These are phyloP conservation scores for Copromyces sp. DNA, from an alignment of 495 filamentous ascomycete genomes.

Conservation along the genomic window DNA sequence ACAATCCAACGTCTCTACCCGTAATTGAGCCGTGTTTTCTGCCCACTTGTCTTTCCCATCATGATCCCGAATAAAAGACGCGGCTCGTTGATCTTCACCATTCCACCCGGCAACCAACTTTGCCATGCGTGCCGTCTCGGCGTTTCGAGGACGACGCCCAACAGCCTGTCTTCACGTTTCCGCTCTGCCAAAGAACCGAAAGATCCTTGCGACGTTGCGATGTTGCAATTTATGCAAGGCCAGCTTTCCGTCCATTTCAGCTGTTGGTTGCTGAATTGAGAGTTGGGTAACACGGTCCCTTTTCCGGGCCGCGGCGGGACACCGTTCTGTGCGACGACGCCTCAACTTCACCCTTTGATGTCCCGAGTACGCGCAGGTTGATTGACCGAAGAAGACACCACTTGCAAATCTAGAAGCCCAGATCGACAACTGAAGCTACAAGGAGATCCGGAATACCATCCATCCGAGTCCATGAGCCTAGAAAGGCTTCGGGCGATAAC, in stretches of 20 bases:
- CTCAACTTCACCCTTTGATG: not conserved
- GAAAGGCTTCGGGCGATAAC: not conserved
- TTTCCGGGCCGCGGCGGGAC: not conserved
- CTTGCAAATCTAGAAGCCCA: not conserved
- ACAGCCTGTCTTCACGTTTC: not conserved
- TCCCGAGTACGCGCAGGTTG: not conserved
- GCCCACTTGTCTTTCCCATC: not conserved
- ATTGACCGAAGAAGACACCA: not conserved
- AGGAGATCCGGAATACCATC: not conserved
- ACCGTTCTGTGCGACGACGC: not conserved
- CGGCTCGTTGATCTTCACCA: not conserved
- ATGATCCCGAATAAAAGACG: not conserved
- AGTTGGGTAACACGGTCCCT: not conserved
- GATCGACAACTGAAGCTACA: not conserved
- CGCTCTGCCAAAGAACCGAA: not conserved
- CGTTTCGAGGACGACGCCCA: not conserved
- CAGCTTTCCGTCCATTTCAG: not conserved
- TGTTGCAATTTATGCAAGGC: not conserved
- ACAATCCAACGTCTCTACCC: rapidly evolving
- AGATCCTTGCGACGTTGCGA: not conserved
- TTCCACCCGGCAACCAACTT: not conserved
- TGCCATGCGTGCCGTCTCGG: not conserved
- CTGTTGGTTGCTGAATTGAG: not conserved
- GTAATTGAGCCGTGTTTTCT: not conserved
- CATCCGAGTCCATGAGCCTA: not conserved